Base-by-base conservation (phyloP, 768 basidiomycete genomes). In the Pholiota microspora region DNA sequence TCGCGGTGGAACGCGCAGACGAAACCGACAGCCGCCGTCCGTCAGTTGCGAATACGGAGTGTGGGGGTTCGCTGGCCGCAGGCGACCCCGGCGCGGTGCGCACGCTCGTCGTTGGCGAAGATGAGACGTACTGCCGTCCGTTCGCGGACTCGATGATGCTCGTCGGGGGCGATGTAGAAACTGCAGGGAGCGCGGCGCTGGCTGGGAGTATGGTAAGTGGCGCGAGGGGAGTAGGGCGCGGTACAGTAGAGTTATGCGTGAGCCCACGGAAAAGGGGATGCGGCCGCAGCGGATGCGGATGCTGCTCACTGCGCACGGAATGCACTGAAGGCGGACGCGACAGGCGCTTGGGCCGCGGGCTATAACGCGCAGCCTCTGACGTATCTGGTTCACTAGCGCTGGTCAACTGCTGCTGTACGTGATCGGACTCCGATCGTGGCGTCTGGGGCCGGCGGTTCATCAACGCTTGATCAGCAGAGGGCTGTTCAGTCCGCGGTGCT, bases 211-310 rank as follows among this genome's bases (percentile, higher is more conserved):
- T 78, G 1, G 84, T 83, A 49, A 89, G 73, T 24, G 88, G 86
- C 2, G 83, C 77, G 54, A 89, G 74, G 31, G 88, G 86, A 7
- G 81, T 74, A 36, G 82, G 80, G 64, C 81, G 72, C 68, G 77
- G 46, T 3, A 76, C 58, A 66, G 70, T 62, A 67, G 72, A 70
- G 49, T 77, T 83, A 55, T 79, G 82, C 0, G 88, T 88, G 58
- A 84, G 78, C 7, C 87, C 88, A 52, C 89, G 84, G 59, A 91
- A 89, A 49, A 91, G 77, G 6, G 88, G 89, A 64, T 91, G 89
- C 0, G 87, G 88, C 13, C 86, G 85, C 47, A 87, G 71, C 44
- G 66, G 15, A n/a, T 34, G 12, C 58, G 45, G n/a, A n/a, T n/a
- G n/a, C n/a, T 67, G 58, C 24, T 73, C 71, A 16, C 71, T 71